These are phyloP conservation scores for Zygoascus tannicola DNA, from an alignment of 805 yeast genomes.

Conservation along the genomic window DNA sequence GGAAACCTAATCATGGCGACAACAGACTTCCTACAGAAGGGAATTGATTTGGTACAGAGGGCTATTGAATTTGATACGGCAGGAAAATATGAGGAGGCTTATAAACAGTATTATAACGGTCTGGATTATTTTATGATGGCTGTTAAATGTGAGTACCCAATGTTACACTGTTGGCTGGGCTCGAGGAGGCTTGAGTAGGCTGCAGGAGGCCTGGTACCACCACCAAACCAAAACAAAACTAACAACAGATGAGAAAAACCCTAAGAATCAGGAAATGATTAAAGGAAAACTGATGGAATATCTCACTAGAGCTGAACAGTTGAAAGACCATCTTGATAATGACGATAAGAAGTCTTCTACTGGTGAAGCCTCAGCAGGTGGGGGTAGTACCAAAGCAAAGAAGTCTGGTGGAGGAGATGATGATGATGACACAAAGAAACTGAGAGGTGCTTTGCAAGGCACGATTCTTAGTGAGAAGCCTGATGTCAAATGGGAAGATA, in stretches of 20 bases:
- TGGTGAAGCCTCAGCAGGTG: slow-evolving; percentile 46
- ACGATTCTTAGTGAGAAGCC: slow-evolving; percentile 90
- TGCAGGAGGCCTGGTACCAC: not conserved
- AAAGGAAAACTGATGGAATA: slow-evolving; percentile 87
- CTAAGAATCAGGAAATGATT: slow-evolving; percentile 78
- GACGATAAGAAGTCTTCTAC: slow-evolving; percentile 37
- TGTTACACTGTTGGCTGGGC: too few relatives aligned
- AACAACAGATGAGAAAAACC: slow-evolving; percentile 63
- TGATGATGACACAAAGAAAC: slow-evolving; percentile 71
- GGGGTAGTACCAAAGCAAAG: slow-evolving; percentile 42
- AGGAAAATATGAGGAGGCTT: slow-evolving; percentile 86
- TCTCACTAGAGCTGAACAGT: slow-evolving; percentile 83
- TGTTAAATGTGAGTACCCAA: slow-evolving; percentile 45
- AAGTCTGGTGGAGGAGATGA: slow-evolving; percentile 41
- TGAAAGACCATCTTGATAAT: slow-evolving; percentile 79
- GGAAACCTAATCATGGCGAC: slow-evolving; percentile 25
- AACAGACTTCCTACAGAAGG: slow-evolving; percentile 76
- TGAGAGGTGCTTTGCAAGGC: slow-evolving; percentile 84
- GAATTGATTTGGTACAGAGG: slow-evolving; percentile 87
- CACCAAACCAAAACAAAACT: not conserved
- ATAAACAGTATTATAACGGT: slow-evolving; percentile 84
- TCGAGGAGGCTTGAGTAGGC: too few relatives aligned
- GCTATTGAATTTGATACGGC: slow-evolving; percentile 94
- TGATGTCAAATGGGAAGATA: slow-evolving; percentile 86
- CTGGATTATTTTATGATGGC: slow-evolving; percentile 94